Conservation (phyloP, 2,329 filamentous ascomycete genomes). For the Volutella citrinella region DNA sequence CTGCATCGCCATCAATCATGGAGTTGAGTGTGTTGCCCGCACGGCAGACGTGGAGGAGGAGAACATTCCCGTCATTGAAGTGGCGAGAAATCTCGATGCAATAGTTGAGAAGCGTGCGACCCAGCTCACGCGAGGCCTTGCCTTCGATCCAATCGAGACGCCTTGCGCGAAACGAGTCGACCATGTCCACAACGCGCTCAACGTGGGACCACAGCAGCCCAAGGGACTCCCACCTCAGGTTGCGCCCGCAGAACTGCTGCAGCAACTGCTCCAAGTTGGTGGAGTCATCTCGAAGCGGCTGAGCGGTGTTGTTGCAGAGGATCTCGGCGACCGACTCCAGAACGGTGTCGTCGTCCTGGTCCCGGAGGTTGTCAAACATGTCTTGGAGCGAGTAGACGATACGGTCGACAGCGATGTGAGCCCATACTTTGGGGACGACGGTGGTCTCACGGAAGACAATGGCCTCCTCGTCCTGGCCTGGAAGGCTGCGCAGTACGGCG, state of each 20-base stretch:
- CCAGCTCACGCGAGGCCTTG: too few relatives aligned
- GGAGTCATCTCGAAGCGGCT: constrained; percentile 33
- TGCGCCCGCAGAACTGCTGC: constrained; percentile 34
- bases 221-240: constrained; percentile 42
- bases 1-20: constrained; percentile 37
- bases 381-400: too few relatives aligned
- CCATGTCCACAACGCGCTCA: constrained; percentile 6
- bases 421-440: too few relatives aligned
- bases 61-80: constrained; percentile 30
- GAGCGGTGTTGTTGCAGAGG: constrained; percentile 37
- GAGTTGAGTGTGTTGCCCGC: constrained; percentile 35
- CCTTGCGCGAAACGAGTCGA: too few relatives aligned
- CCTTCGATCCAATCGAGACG: too few relatives aligned
- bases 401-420: too few relatives aligned
- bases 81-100: constrained; percentile 32
- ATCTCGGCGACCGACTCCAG: too few relatives aligned
- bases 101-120: constrained; percentile 18
- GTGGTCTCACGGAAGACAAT: too few relatives aligned
- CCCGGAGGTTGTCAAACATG: too few relatives aligned
- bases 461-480: too few relatives aligned
- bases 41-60: constrained; percentile 35
- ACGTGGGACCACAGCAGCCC: constrained; percentile 34
- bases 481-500: too few relatives aligned
- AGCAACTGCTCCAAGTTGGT: constrained; percentile 34
- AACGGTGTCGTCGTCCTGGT: too few relatives aligned